Evolutionary conservation across 345 rosid genomes (phyloP).

Genomic region (Rhodamnia argentea): DNA sequence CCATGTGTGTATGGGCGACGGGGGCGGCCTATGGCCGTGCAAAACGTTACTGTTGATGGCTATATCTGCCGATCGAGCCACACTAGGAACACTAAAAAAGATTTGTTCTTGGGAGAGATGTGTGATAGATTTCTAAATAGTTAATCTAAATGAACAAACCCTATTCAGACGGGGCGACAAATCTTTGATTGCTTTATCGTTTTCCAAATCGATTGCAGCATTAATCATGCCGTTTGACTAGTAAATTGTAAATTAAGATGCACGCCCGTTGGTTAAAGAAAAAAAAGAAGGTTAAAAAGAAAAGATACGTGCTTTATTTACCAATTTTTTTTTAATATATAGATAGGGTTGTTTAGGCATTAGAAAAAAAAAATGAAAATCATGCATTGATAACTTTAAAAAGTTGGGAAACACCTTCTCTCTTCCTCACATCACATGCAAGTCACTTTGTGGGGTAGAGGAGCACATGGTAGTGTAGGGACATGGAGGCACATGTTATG

Average conservation of each 20-base stretch:
- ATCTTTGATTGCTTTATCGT: not conserved
- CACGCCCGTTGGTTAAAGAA: not conserved
- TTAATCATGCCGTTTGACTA: not conserved
- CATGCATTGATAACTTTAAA: not conserved
- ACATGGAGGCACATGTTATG: slow-evolving; percentile 21
- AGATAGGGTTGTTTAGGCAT: not conserved
- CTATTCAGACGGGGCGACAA: not conserved
- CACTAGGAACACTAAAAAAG: not conserved
- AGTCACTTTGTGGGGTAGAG: slow-evolving; percentile 11
- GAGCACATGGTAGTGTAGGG: slow-evolving; percentile 24
- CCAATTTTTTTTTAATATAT: not conserved
- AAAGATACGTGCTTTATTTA: not conserved
- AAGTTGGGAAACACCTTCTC: not conserved
- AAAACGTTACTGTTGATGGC: not conserved
- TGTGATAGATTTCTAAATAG: fast-evolving
- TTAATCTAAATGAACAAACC: not conserved
- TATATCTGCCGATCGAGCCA: not conserved
- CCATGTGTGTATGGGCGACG: not conserved
- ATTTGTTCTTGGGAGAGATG: too few relatives aligned
- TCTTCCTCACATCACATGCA: slow-evolving; percentile 18
- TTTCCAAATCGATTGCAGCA: not conserved
- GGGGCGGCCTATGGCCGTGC: not conserved
- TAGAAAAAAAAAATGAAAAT: too few relatives aligned
- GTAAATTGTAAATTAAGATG: not conserved
- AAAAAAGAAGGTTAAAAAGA: too few relatives aligned